These are phyloP conservation scores for Boletus fagicola DNA, from an alignment of 768 basidiomycete genomes.

Conservation along the genomic window DNA sequence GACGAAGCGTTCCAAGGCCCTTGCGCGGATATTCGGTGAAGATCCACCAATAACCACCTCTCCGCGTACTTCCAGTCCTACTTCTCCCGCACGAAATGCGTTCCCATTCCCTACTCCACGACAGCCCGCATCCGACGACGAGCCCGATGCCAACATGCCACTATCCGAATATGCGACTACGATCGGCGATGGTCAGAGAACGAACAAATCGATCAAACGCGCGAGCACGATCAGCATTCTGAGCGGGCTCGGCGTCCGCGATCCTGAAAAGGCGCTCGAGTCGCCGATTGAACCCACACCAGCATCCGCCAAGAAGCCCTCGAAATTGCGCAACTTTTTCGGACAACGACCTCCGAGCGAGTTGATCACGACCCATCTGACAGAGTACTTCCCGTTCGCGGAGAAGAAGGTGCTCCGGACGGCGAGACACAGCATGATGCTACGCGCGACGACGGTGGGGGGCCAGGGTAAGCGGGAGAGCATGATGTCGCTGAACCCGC, in stretches of 20 bases:
- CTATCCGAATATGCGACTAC: conserved; percentile 33
- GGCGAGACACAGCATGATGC: conserved; percentile 85
- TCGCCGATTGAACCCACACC: conserved; percentile 52
- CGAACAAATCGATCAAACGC: conserved; percentile 53
- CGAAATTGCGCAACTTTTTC: conserved; percentile 91
- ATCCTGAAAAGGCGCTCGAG: conserved; percentile 67
- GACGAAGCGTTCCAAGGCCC: conserved; percentile 40
- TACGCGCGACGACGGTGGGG: conserved; percentile 46
- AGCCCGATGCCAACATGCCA: conserved; percentile 35
- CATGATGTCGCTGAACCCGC: conserved; percentile 41
- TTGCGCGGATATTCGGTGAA: conserved; percentile 50
- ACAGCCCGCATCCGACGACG: conserved; percentile 32
- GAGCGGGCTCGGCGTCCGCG: conserved; percentile 86
- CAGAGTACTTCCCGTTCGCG: conserved; percentile 92
- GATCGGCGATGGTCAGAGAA: conserved; percentile 27
- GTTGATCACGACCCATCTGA: conserved; percentile 90
- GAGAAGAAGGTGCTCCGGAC: conserved; percentile 91
- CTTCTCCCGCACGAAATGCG: conserved; percentile 26
- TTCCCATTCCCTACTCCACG: conserved; percentile 15
- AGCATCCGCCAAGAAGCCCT: conserved; percentile 42
- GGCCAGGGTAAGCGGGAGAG: conserved; percentile 42
- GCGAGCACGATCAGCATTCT: conserved; percentile 95
- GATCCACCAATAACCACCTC: conserved; percentile 32
- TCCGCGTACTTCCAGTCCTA: conserved; percentile 35
- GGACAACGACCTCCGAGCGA: conserved; percentile 97